phyloP scores from a whole-genome alignment of 441 rosid species.

The Adansonia grandidieri region DNA sequence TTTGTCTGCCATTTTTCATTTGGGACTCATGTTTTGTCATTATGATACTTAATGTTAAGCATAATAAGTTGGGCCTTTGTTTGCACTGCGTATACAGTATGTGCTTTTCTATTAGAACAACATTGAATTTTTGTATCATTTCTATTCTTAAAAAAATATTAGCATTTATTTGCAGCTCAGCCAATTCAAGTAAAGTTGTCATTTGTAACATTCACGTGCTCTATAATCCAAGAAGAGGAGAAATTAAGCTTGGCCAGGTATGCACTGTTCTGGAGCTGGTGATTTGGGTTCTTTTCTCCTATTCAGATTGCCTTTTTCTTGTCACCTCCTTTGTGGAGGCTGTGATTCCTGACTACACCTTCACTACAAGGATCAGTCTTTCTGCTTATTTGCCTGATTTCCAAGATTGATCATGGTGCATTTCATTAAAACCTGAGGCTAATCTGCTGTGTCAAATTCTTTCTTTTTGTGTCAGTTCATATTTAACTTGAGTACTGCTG shows the following conservation, averaged over 20 bases:
- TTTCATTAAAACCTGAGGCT: not conserved
- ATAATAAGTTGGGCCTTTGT: not conserved
- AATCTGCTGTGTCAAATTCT: not conserved
- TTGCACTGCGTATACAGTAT: not conserved
- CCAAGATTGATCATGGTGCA: not conserved
- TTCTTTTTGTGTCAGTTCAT: not conserved
- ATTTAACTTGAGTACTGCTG: not conserved
- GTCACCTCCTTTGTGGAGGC: slow-evolving; percentile 10
- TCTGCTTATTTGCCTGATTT: not conserved
- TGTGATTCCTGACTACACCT: slow-evolving; percentile 6
- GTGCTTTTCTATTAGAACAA: slow-evolving; percentile 7
- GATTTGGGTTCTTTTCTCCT: not conserved
- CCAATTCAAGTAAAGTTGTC: slow-evolving; percentile 54
- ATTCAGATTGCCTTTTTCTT: not conserved
- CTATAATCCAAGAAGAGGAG: slow-evolving; percentile 96
- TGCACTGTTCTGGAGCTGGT: slow-evolving; percentile 27
- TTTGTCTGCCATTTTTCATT: slow-evolving; percentile 10
- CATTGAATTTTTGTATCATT: slow-evolving; percentile 13
- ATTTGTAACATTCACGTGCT: slow-evolving; percentile 92
- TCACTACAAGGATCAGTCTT: slow-evolving; percentile 3
- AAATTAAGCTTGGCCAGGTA: slow-evolving; percentile 97
- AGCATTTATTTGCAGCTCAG: slow-evolving; percentile 53
- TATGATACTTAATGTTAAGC: not conserved
- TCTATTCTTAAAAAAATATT: slow-evolving; percentile 26
- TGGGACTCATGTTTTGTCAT: not conserved